phyloP scores from a whole-genome alignment of 2,329 filamentous ascomycete species.

The Atkinsonella hypoxylon region DNA sequence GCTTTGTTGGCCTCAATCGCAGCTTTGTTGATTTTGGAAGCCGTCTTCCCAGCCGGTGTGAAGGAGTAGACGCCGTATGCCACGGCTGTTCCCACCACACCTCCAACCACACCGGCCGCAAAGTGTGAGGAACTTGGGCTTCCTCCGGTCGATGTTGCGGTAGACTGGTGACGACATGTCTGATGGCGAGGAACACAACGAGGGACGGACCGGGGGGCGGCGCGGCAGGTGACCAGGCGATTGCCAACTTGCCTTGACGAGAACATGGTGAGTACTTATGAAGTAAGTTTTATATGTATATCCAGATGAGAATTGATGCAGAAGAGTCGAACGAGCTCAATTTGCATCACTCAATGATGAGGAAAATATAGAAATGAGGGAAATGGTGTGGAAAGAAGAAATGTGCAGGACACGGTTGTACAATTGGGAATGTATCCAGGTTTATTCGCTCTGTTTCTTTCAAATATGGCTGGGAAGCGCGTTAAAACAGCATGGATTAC shows the following conservation, averaged over 20 bases:
- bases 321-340: not conserved
- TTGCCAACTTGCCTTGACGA: constrained; percentile 18
- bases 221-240: constrained; percentile 12
- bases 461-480: no score
- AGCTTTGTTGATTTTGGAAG: constrained; percentile 32
- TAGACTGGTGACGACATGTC: constrained; percentile 28
- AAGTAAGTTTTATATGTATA: not conserved
- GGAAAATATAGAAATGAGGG: no score
- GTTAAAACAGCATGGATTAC: no score
- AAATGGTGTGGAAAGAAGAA: no score
- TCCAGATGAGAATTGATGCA: not conserved
- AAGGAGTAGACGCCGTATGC: constrained; percentile 32
- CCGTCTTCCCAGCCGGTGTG: constrained; percentile 30
- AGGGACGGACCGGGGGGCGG: constrained; percentile 14
- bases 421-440: not conserved
- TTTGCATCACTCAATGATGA: no score
- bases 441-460: no score
- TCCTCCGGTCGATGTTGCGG: constrained; percentile 15
- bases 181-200: constrained; percentile 15
- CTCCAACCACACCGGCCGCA: constrained; percentile 30
- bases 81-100: constrained; percentile 28
- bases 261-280: constrained; percentile 15
- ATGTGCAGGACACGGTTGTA: not conserved
- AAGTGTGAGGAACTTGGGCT: constrained; percentile 21
- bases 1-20: constrained; percentile 46